Evolutionary conservation across 2,329 filamentous ascomycete species (phyloP), one percentile per base, ranked within the genome.

Genomic region (Aspergillaceae sp.): DNA sequence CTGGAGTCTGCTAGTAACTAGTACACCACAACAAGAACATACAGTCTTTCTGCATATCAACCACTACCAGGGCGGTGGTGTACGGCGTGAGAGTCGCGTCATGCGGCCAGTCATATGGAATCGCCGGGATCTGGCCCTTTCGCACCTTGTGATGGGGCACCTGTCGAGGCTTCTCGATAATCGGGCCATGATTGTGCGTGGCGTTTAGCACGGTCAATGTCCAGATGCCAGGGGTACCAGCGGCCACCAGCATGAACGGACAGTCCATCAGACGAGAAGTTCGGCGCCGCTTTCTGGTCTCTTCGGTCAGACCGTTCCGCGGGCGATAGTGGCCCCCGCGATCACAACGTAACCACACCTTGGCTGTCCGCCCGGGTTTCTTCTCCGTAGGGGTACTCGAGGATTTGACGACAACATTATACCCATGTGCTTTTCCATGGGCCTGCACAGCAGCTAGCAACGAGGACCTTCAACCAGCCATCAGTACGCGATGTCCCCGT

Each of bases 41-140:
- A 73, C 70, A 73, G 53, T 74, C 71, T 43, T 69, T 66, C 50
- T 74, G 71, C 71, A 74, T 73, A 51, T 74, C 71, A 47, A 74
- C 69, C 7, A 74, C 60, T 27, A 73, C 66, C 37, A 74, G 56
- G 0, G 70, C 71, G 28, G 70, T 73, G 4, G 68, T 73, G 48
- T 66, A 69, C 27, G 69, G 67, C 4, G 65, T 67, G 37, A 74
- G 62, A 5, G 65, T 65, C 1, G 66, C 64, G 56, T 72, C 68
- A 50, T 73, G 69, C 6, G 71, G 71, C 69, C 70, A 72, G 49
- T 70, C 67, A 55, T 72, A 72, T 4, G 69, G 69, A 9, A 58
- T 49, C 1, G 68, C 67, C 4, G 61, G 55, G 33, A 71, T 53
- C 50, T 70, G 68, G 28, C 67, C 77, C 42, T 70, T 70, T 33